Evolutionary conservation across 106 monocot species (phyloP).

Genomic region (Posidonia australis): DNA sequence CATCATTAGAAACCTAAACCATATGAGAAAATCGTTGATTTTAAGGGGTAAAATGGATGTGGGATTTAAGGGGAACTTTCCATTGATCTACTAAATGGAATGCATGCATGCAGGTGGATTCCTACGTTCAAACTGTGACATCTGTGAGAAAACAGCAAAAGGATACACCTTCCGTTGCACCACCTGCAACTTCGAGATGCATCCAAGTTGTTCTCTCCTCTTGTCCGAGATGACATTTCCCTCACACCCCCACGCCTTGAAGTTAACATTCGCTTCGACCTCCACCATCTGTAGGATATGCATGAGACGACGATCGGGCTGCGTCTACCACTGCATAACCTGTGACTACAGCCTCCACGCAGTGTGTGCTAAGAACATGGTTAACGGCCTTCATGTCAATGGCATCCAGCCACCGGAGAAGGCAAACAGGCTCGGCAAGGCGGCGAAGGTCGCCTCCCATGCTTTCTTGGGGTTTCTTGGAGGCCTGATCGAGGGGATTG

Average conservation of each 20-base stretch:
- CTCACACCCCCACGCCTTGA: slow-evolving; percentile 33
- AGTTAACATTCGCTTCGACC: slow-evolving; percentile 4
- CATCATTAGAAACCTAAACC: no score
- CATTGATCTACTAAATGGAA: no score
- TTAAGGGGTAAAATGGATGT: no score
- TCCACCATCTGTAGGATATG: slow-evolving; percentile 11
- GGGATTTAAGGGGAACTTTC: no score
- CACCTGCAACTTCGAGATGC: slow-evolving; percentile 55
- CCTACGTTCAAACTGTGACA: slow-evolving; percentile 34
- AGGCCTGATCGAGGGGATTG: slow-evolving; percentile 66
- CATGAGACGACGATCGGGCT: slow-evolving; percentile 28
- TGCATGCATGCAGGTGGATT: slow-evolving; percentile 16
- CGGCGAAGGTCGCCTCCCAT: slow-evolving; percentile 34
- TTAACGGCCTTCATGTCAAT: slow-evolving; percentile 51
- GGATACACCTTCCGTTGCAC: slow-evolving; percentile 50
- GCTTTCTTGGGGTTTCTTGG: slow-evolving; percentile 37
- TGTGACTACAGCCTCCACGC: slow-evolving; percentile 45
- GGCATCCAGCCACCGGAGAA: slow-evolving; percentile 41
- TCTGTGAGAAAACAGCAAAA: slow-evolving; percentile 44
- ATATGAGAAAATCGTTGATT: no score
- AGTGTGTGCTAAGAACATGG: slow-evolving; percentile 37
- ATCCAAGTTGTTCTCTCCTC: slow-evolving; percentile 55
- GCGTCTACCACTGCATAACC: slow-evolving; percentile 28
- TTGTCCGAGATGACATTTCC: slow-evolving; percentile 34
- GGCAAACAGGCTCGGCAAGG: slow-evolving; percentile 16